These are phyloP conservation scores for Citrus hindsii DNA, from an alignment of 345 rosid species.

Conservation along the genomic window DNA sequence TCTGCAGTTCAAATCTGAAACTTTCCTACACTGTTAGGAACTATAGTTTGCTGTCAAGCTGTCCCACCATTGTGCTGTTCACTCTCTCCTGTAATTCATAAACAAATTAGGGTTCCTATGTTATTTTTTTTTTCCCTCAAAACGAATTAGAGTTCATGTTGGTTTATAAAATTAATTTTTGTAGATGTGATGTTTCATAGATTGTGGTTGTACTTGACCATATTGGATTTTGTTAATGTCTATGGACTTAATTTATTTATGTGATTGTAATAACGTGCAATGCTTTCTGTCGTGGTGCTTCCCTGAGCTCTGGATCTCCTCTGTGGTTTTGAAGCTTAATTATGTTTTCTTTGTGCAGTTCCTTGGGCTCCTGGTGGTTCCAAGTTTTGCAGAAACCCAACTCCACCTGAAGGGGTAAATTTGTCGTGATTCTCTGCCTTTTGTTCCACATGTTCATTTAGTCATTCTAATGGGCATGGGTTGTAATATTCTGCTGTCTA, in stretches of 20 bases:
- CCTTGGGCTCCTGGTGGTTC: conserved; percentile 99
- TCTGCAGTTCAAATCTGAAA: not conserved
- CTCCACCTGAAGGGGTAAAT: conserved; percentile 91
- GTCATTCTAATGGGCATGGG: not conserved
- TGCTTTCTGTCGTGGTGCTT: not conserved
- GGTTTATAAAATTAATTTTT: not conserved
- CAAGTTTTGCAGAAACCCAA: conserved; percentile 91
- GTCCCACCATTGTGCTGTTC: not conserved
- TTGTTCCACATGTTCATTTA: not conserved
- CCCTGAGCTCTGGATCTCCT: not conserved
- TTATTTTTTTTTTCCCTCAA: not conserved
- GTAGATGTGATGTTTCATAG: not conserved
- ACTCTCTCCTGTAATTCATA: not conserved
- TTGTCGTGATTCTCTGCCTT: not conserved
- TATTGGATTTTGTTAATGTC: not conserved
- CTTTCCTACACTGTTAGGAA: not conserved
- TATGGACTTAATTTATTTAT: not conserved
- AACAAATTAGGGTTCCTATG: not conserved
- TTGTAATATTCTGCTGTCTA: not conserved
- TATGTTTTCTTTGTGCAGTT: conserved; percentile 49
- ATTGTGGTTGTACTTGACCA: not conserved
- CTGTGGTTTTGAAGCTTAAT: conserved; percentile 2
- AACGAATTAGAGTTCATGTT: not conserved
- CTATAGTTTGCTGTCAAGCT: not conserved
- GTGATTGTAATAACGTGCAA: not conserved